These are phyloP conservation scores for Zizania latifolia DNA, from an alignment of 176 grass and related monocot species.

Conservation along the genomic window DNA sequence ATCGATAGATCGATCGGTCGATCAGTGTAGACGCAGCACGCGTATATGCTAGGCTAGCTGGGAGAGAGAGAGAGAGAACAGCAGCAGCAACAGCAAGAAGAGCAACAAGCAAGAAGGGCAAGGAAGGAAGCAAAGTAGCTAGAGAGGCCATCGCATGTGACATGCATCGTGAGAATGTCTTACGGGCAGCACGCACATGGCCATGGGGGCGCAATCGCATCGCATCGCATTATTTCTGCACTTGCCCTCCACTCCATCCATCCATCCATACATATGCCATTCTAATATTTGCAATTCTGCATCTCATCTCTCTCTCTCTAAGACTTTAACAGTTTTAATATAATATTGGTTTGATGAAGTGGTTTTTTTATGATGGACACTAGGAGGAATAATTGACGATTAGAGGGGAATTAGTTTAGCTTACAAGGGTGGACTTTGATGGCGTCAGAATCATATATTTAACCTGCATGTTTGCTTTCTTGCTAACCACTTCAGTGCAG, in stretches of 20 bases:
- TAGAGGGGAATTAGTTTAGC: not conserved
- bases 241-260: not conserved
- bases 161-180: constrained; percentile 62
- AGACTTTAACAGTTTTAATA: too few relatives aligned
- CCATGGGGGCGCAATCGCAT: too few relatives aligned
- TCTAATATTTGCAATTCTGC: too few relatives aligned
- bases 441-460: not conserved
- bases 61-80: too few relatives aligned
- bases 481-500: not conserved
- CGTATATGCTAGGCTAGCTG: too few relatives aligned
- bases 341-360: too few relatives aligned
- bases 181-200: constrained; percentile 59
- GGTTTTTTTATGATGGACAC: too few relatives aligned
- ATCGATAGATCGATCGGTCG: too few relatives aligned
- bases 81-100: too few relatives aligned
- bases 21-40: too few relatives aligned
- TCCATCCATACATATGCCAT: not conserved
- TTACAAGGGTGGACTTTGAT: not conserved
- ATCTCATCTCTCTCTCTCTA: not conserved
- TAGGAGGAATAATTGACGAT: too few relatives aligned
- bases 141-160: constrained; percentile 49
- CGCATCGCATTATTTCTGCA: constrained; percentile 46
- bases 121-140: constrained; percentile 3
- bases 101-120: too few relatives aligned
- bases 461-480: not conserved